Conservation (phyloP, 345 rosid species). For the Populus alba region DNA sequence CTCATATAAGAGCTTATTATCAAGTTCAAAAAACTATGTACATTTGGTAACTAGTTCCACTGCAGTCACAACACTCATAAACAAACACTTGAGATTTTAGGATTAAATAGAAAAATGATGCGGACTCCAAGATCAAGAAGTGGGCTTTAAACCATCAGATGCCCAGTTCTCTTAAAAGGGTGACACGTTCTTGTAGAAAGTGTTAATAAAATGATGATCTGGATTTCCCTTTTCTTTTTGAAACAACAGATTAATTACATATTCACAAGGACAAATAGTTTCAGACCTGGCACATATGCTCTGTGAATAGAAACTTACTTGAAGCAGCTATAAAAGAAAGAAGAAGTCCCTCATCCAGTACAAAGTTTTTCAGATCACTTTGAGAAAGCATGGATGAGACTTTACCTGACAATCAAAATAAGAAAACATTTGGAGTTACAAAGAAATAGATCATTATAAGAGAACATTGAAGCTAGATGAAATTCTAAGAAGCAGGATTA, state of each 20-base stretch:
- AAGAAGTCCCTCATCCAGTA: slow-evolving; percentile 67
- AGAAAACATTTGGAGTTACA: neutral
- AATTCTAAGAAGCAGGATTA: neutral
- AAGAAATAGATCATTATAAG: neutral
- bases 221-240: neutral
- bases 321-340: slow-evolving; percentile 75
- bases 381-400: slow-evolving; percentile 36
- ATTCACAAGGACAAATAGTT: too few species aligned
- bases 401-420: slow-evolving; percentile 41
- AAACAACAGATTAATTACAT: neutral
- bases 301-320: slow-evolving; percentile 29
- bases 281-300: too few species aligned
- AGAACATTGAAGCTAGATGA: neutral
- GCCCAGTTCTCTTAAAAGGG: too few species aligned
- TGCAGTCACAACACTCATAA: neutral
- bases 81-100: too few species aligned
- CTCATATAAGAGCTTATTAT: neutral
- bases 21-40: neutral
- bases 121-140: too few species aligned
- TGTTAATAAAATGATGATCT: neutral
- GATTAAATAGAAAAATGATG: too few species aligned
- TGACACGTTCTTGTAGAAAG: too few species aligned
- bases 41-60: neutral
- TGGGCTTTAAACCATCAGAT: too few species aligned
- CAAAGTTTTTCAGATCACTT: slow-evolving; percentile 63